Percentiles rank a stretch among this genome's conserved stretches.
These are phyloP conservation scores for Xerophyta viscosa DNA, from an alignment of 106 monocot genomes.

Conservation along the genomic window DNA sequence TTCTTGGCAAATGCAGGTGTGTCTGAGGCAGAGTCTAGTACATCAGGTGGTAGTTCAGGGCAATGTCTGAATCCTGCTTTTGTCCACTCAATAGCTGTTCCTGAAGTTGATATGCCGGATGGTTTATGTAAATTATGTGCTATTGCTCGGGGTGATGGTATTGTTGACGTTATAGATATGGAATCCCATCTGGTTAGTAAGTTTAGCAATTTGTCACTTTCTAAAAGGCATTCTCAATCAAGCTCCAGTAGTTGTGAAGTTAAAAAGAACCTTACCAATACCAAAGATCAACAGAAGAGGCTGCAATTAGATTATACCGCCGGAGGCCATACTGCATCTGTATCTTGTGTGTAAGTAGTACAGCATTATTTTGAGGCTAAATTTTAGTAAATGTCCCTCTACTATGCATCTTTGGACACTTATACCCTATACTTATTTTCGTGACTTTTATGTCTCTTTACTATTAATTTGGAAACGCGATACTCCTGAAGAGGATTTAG, in stretches of 20 bases:
- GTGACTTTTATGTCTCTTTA: no score
- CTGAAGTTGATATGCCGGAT: slow-evolving; percentile 29
- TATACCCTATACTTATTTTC: no score
- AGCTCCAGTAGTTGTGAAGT: slow-evolving; percentile 19
- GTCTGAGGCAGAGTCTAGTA: slow-evolving; percentile 16
- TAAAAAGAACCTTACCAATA: not conserved
- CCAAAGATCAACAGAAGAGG: slow-evolving; percentile 18
- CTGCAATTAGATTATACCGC: slow-evolving; percentile 46
- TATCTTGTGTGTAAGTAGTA: slow-evolving; percentile 65
- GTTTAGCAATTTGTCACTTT: slow-evolving; percentile 7
- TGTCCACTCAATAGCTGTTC: slow-evolving; percentile 61
- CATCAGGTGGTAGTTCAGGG: slow-evolving; percentile 16
- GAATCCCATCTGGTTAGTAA: slow-evolving; percentile 33
- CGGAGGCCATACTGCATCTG: slow-evolving; percentile 74
- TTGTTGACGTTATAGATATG: slow-evolving; percentile 65
- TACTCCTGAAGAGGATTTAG: no score
- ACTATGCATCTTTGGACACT: no score
- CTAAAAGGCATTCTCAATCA: slow-evolving; percentile 16
- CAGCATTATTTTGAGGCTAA: not conserved
- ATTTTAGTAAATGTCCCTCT: no score
- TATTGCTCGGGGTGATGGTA: slow-evolving; percentile 74
- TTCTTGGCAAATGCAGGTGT: slow-evolving; percentile 25
- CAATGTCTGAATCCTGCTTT: slow-evolving; percentile 78
- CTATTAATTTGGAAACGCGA: no score
- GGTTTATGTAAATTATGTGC: slow-evolving; percentile 50